A percentile compares a stretch with the other conserved stretches of the same genome.
Evolutionary conservation across 2,329 filamentous ascomycete species (phyloP).

Genomic region (Xylaria arbuscula): DNA sequence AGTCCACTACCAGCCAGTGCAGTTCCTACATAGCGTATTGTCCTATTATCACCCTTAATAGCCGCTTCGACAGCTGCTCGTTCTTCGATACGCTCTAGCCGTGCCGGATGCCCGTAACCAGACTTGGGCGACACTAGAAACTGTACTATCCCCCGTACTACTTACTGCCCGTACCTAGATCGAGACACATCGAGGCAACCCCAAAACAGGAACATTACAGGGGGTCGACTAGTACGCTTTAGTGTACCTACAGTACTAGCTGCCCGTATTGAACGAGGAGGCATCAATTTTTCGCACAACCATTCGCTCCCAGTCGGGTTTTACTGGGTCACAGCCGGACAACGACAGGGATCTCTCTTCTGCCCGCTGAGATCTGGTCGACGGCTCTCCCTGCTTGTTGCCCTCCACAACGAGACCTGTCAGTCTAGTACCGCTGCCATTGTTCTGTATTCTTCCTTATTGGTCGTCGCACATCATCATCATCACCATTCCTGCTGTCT

Average conservation of each 20-base stretch:
- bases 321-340: slow-evolving; percentile 27
- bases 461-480: slow-evolving; percentile 28
- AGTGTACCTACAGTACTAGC: background rate
- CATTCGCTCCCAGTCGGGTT: slow-evolving; percentile 22
- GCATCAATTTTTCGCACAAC: slow-evolving; percentile 11
- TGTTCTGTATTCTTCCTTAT: slow-evolving; percentile 24
- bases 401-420: slow-evolving; percentile 45
- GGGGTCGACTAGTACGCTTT: slow-evolving; percentile 15
- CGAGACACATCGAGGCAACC: slow-evolving; percentile 26
- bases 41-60: slow-evolving; percentile 6
- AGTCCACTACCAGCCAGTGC: slow-evolving; percentile 1
- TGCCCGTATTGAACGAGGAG: slow-evolving; percentile 5
- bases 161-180: slow-evolving; percentile 17
- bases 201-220: slow-evolving; percentile 34
- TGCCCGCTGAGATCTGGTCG: slow-evolving; percentile 33
- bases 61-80: slow-evolving; percentile 1
- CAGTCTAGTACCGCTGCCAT: slow-evolving; percentile 29
- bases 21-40: slow-evolving; percentile 6
- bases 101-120: background rate
- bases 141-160: background rate
- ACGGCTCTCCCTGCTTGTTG: slow-evolving; percentile 39
- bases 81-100: background rate
- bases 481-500: slow-evolving; percentile 20
- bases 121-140: slow-evolving; percentile 5
- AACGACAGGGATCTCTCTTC: slow-evolving; percentile 42